Conservation (phyloP, 495 filamentous ascomycete species). For the Lasiosphaeria hispida region DNA sequence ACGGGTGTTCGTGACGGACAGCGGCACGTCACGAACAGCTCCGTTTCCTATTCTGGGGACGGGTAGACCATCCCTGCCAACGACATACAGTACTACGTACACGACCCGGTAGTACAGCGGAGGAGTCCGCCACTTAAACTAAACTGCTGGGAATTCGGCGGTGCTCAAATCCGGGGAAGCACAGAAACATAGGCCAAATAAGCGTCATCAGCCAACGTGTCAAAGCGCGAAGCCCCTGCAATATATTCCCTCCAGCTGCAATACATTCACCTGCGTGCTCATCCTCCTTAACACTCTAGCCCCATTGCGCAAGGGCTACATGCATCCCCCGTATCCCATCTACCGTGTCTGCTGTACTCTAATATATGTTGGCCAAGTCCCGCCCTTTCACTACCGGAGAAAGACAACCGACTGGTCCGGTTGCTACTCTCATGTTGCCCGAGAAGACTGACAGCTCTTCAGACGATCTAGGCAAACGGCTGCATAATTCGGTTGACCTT, state of each 20-base stretch:
- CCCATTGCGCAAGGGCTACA: no score
- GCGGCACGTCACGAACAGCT: neutral
- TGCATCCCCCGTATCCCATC: no score
- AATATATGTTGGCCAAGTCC: no score
- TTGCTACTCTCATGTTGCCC: neutral
- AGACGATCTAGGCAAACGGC: neutral
- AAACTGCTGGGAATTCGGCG: neutral
- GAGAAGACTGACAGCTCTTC: neutral
- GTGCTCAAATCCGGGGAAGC: no score
- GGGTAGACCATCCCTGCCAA: neutral
- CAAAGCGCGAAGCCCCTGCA: no score
- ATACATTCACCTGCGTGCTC: no score
- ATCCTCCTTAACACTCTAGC: no score
- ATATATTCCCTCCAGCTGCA: no score
- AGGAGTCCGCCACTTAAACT: neutral
- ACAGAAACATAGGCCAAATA: no score
- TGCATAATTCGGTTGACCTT: constrained; percentile 16
- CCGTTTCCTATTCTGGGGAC: neutral
- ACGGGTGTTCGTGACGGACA: neutral
- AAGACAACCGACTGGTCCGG: neutral
- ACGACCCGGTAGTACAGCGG: neutral
- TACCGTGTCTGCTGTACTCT: no score
- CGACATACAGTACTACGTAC: neutral
- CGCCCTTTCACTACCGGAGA: no score
- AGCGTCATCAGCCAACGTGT: no score